phyloP scores from a whole-genome alignment of 495 filamentous ascomycete species.

The Neurospora sp. region DNA sequence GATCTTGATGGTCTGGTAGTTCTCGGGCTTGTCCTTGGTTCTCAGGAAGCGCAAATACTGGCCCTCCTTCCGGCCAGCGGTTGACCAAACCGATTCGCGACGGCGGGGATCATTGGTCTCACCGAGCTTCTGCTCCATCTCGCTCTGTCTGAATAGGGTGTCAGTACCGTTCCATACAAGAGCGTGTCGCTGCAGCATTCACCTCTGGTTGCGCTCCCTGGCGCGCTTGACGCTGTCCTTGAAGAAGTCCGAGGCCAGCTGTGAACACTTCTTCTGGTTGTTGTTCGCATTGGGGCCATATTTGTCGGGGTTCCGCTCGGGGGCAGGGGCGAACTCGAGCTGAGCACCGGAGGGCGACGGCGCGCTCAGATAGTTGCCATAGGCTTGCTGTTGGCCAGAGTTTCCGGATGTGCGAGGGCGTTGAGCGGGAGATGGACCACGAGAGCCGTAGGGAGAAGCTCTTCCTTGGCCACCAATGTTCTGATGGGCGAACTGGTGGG shows the following conservation, averaged over 20 bases:
- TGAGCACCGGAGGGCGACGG: constrained; percentile 44
- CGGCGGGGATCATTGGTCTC: constrained; percentile 63
- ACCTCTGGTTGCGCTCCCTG: constrained; percentile 85
- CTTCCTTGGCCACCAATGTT: constrained; percentile 67
- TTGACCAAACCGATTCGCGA: constrained; percentile 64
- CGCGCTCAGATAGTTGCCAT: constrained; percentile 54
- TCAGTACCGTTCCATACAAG: neutral
- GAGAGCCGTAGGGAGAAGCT: constrained; percentile 51
- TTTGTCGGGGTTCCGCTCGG: constrained; percentile 65
- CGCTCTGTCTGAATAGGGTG: constrained; percentile 55
- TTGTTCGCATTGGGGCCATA: constrained; percentile 51
- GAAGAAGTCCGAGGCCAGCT: constrained; percentile 81
- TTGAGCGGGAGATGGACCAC: constrained; percentile 59
- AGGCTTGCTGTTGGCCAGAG: constrained; percentile 43
- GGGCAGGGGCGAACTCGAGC: constrained; percentile 46
- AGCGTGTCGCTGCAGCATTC: constrained; percentile 15
- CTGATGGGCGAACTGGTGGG: constrained; percentile 95
- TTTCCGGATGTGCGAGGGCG: constrained; percentile 72
- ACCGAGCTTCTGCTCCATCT: constrained; percentile 73
- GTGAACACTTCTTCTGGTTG: constrained; percentile 68
- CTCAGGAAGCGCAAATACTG: constrained; percentile 89
- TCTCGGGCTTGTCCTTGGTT: constrained; percentile 80
- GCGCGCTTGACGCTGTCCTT: constrained; percentile 90
- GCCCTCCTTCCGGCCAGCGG: constrained; percentile 72
- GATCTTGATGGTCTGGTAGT: constrained; percentile 92